Evolutionary conservation across 2,329 filamentous ascomycete species (phyloP).

Genomic region (Aspergillus novofumigatus): DNA sequence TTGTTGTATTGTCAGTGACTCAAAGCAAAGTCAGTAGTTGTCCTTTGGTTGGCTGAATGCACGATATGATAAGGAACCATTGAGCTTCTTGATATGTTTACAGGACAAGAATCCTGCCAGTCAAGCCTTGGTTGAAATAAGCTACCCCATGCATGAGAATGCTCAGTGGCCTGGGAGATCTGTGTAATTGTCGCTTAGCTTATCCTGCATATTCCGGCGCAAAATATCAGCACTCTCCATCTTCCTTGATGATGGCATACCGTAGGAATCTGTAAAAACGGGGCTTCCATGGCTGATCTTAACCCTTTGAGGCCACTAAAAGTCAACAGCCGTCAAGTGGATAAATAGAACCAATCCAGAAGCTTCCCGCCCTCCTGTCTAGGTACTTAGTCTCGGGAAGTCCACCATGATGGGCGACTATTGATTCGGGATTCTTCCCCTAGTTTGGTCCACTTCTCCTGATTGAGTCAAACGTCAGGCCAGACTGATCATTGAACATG

Average conservation of each 20-base stretch:
- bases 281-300: background rate
- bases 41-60: background rate
- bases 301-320: background rate
- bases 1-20: background rate
- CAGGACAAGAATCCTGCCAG: background rate
- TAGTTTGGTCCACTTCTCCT: constrained; percentile 11
- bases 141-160: background rate
- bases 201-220: background rate
- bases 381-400: constrained; percentile 9
- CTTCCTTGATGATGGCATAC: background rate
- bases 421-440: constrained; percentile 10
- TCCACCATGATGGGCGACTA: constrained; percentile 10
- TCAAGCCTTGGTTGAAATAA: background rate
- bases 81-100: background rate
- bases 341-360: constrained; percentile 13
- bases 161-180: background rate
- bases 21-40: background rate
- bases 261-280: background rate
- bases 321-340: background rate
- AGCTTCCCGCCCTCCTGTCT: constrained; percentile 8
- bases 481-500: background rate
- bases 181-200: background rate
- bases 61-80: background rate
- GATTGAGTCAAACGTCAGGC: constrained; percentile 13
- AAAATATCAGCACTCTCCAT: background rate